Conservation (phyloP, 345 rosid genomes). For the Hypericum androsaemum region DNA sequence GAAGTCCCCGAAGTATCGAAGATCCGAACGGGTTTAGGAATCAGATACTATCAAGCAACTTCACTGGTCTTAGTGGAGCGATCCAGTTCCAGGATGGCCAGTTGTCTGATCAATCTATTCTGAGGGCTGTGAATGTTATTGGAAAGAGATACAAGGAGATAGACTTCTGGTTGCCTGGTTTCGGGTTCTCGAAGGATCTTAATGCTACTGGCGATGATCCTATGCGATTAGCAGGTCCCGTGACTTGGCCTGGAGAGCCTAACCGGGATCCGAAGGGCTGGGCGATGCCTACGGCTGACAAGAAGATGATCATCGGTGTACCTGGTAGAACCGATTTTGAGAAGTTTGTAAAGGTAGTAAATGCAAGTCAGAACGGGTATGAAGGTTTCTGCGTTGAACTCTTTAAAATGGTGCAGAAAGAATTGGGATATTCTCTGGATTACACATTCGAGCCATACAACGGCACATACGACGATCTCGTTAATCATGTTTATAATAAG, state of each 20-base stretch:
- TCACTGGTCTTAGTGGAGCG: conserved; percentile 15
- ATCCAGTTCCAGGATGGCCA: conserved; percentile 9
- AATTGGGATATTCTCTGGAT: conserved; percentile 14
- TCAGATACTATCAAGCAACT: conserved; percentile 1
- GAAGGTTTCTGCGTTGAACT: conserved; percentile 18
- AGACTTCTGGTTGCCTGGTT: conserved; percentile 20
- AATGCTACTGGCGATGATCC: not conserved
- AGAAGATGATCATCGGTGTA: conserved; percentile 16
- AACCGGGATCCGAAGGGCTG: conserved; percentile 17
- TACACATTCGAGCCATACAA: conserved; percentile 6
- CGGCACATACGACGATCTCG: conserved; percentile 9
- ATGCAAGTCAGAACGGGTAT: not conserved
- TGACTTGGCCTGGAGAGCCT: conserved; percentile 24
- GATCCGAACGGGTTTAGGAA: not conserved
- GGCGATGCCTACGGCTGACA: conserved; percentile 1
- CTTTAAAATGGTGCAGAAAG: not conserved
- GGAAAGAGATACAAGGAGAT: conserved; percentile 15
- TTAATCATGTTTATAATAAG: conserved; percentile 14
- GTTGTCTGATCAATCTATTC: not conserved
- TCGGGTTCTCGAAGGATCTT: conserved; percentile 13
- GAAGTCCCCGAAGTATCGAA: not conserved
- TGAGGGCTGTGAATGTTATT: conserved; percentile 17
- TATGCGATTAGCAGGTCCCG: conserved; percentile 13
- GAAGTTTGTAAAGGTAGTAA: conserved; percentile 3
- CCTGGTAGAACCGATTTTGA: conserved; percentile 1